These are phyloP conservation scores for Fusarium citri DNA, from an alignment of 2,329 filamentous ascomycete species.

Conservation along the genomic window DNA sequence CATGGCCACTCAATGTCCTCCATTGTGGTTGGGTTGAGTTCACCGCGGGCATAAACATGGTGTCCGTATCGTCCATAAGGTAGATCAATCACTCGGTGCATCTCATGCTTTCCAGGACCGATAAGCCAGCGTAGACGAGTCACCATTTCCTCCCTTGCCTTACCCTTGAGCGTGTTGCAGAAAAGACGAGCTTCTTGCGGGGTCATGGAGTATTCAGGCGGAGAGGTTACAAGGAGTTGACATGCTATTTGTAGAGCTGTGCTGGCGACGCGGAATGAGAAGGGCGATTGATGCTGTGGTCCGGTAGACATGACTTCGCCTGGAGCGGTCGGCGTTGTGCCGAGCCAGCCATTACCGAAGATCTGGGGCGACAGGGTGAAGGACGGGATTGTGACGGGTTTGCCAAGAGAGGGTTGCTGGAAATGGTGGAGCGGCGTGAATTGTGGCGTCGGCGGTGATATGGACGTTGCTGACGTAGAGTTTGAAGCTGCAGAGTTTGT, in stretches of 20 bases:
- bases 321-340: conserved; percentile 26
- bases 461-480: conserved; percentile 1
- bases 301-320: conserved; percentile 6
- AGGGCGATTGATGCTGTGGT: conserved; percentile 25
- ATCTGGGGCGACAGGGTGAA: conserved; percentile 34
- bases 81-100: conserved; percentile 43
- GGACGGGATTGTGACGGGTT: conserved; percentile 12
- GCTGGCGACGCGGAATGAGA: conserved; percentile 40
- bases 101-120: conserved; percentile 39
- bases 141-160: conserved; percentile 39
- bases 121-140: conserved; percentile 42
- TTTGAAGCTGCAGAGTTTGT: background rate
- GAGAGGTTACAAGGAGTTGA: conserved; percentile 33
- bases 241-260: conserved; percentile 36
- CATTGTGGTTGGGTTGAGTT: conserved; percentile 30
- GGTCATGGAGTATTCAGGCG: conserved; percentile 9
- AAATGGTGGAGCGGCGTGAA: conserved; percentile 4
- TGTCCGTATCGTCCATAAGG: conserved; percentile 44
- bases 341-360: conserved; percentile 44
- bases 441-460: conserved; percentile 5
- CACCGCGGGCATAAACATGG: conserved; percentile 36
- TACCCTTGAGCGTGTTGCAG: conserved; percentile 29
- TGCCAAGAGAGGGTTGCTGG: conserved; percentile 15
- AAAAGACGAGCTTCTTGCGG: conserved; percentile 35
- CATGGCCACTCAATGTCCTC: conserved; percentile 40